These are phyloP conservation scores for Tolypocladium amazonense DNA, from an alignment of 2,329 filamentous ascomycete genomes.

Conservation along the genomic window DNA sequence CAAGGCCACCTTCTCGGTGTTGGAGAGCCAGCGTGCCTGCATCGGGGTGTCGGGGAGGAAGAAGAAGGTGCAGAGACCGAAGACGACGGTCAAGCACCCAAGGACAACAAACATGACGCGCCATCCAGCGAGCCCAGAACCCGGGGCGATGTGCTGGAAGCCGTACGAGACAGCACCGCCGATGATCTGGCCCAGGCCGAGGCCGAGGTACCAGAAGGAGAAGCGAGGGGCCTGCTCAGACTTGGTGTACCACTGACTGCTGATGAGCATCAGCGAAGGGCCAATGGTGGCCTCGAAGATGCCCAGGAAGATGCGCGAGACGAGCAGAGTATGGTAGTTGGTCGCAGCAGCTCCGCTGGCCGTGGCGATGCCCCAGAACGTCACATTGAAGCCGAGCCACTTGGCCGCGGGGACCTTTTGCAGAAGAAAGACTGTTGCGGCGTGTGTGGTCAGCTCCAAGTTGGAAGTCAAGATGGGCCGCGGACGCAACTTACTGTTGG, in stretches of 20 bases:
- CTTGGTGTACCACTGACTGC: constrained; percentile 51
- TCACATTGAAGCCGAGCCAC: constrained; percentile 48
- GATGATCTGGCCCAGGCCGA: constrained; percentile 51
- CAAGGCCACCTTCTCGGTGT: constrained; percentile 36
- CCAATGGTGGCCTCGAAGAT: constrained; percentile 51
- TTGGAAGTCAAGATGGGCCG: background rate
- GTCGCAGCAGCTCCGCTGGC: constrained; percentile 41
- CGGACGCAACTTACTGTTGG: constrained; percentile 34
- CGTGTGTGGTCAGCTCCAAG: background rate
- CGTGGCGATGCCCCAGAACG: constrained; percentile 47
- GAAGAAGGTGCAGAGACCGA: constrained; percentile 20
- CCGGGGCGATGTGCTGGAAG: constrained; percentile 42
- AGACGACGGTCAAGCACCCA: constrained; percentile 33
- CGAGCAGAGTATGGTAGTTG: constrained; percentile 42
- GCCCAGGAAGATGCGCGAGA: constrained; percentile 46
- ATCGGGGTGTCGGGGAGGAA: constrained; percentile 33
- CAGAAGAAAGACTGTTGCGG: constrained; percentile 38
- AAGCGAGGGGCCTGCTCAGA: constrained; percentile 49
- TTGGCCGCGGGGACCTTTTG: constrained; percentile 51
- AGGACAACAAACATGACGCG: constrained; percentile 61
- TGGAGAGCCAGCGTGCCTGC: constrained; percentile 33
- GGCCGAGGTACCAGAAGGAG: constrained; percentile 49
- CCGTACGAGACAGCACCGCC: constrained; percentile 52
- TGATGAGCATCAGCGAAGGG: constrained; percentile 50
- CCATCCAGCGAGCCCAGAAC: constrained; percentile 52